Evolutionary conservation across 202 grass and related monocot genomes (phyloP), one percentile per base, ranked within the genome.

Genomic region (Setaria italica): DNA sequence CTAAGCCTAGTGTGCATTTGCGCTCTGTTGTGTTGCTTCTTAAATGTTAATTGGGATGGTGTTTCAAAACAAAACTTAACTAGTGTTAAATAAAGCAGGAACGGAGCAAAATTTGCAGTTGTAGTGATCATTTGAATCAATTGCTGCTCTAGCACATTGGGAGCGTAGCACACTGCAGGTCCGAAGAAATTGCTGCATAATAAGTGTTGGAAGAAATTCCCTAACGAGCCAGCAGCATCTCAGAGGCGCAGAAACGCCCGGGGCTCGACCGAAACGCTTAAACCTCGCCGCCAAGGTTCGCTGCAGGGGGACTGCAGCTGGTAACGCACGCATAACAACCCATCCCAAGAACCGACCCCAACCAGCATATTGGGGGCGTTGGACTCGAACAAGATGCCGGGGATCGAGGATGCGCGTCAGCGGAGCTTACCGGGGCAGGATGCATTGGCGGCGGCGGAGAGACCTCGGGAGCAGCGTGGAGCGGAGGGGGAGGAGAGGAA

Each of bases 171-270:
- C 11, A 65, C 37, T 64, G 19, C 62, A 79, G 30, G 5, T 55
- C 47, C 43, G 10, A 85, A 39, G 74, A 84, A 80, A 37, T 10
- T 74, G 50, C 20, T 70, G 84, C 58, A 37, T 1, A 21, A 6
- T 1, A 74, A 13, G 0, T 89, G 86, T n/a, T 92, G 53, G 89
- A 63, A 67, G 67, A 80, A 95, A 98, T 89, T 76, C 78, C 84
- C 6, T 0, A 67, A 59, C 34, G 59, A 85, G 14, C 25, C 30
- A 51, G 47, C 32, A 88, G 39, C 84, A 79, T 82, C 53, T 16
- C 8, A 30, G 35, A 20, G 77, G 60, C 70, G 64, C 37, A 50
- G 37, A 59, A 64, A 80, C 12, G 11, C 58, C 25, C 3, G 7
- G 29, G 20, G 30, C 57, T 49, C 14, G 45, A 75, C 42, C 42